phyloP scores from a whole-genome alignment of 2,329 filamentous ascomycete species.

The Beauveria rudraprayagi region DNA sequence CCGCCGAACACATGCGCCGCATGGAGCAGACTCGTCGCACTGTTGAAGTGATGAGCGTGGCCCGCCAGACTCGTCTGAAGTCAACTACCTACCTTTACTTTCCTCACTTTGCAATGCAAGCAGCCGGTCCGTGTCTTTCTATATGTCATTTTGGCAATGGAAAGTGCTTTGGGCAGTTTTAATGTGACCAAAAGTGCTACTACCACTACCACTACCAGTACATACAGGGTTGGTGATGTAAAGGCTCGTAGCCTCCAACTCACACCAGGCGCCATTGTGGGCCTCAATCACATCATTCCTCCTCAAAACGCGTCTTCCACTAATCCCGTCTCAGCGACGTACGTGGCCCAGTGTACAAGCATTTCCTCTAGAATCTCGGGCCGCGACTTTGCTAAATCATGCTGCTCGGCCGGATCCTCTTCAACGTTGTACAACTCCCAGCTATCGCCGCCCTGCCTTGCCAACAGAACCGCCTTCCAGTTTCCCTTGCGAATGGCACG shows the following conservation, averaged over 20 bases:
- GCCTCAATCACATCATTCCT: not conserved
- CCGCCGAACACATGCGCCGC: not conserved
- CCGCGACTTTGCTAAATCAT: conserved; percentile 22
- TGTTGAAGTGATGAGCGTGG: not conserved
- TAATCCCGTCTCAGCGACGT: conserved; percentile 30
- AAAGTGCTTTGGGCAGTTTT: not conserved
- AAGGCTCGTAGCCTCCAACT: not conserved
- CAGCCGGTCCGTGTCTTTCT: not conserved
- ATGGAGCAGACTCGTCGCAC: not conserved
- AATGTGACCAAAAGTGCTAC: not conserved
- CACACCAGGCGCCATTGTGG: not conserved
- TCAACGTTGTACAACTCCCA: conserved; percentile 28
- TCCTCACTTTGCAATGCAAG: not conserved
- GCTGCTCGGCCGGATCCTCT: conserved; percentile 25
- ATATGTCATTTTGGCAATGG: not conserved
- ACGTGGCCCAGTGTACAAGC: conserved; percentile 47
- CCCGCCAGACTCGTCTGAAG: not conserved
- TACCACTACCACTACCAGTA: not conserved
- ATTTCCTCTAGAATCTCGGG: conserved; percentile 38
- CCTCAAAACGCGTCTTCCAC: not conserved
- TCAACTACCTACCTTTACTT: not conserved
- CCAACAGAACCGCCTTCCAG: conserved; percentile 24
- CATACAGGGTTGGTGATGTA: not conserved
- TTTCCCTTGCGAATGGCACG: conserved; percentile 26
- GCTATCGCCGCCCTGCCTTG: conserved; percentile 16